A percentile compares a stretch with the other conserved stretches of the same genome.
Evolutionary conservation across 2,329 filamentous ascomycete genomes (phyloP).

Genomic region (Cladosporium oxysporum): DNA sequence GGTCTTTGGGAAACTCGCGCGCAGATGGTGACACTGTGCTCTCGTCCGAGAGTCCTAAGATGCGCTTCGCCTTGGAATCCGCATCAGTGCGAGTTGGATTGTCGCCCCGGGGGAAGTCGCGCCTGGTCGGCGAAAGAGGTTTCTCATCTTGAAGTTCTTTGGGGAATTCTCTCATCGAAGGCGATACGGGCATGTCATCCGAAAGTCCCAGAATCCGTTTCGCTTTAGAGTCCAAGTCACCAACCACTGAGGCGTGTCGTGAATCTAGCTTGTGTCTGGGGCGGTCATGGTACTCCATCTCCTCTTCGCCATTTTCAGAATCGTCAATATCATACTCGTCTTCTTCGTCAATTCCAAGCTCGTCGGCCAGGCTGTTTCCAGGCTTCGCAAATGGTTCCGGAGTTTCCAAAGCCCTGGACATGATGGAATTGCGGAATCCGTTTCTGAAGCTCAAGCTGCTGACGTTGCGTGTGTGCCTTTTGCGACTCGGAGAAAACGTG

Average conservation of each 20-base stretch:
- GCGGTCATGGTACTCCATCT: conserved; percentile 47
- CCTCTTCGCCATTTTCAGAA: conserved; percentile 59
- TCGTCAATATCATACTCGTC: conserved; percentile 62
- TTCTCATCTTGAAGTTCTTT: conserved; percentile 2
- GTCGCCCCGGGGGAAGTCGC: neutral
- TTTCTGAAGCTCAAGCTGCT: conserved; percentile 35
- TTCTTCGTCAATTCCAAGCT: conserved; percentile 83
- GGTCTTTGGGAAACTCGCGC: conserved; percentile 5
- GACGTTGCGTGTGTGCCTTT: conserved; percentile 35
- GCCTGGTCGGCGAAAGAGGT: neutral
- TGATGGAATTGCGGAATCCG: conserved; percentile 4
- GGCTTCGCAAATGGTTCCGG: conserved; percentile 59
- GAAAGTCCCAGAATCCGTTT: conserved; percentile 47
- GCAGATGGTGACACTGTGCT: neutral
- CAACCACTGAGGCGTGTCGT: conserved; percentile 39
- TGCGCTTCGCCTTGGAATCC: conserved; percentile 50
- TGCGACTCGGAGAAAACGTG: neutral
- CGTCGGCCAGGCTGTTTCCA: conserved; percentile 82
- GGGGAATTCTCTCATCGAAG: conserved; percentile 8
- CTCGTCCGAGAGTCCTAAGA: conserved; percentile 40
- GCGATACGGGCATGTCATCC: conserved; percentile 15
- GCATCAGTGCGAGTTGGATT: conserved; percentile 27
- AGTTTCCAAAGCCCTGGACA: conserved; percentile 30
- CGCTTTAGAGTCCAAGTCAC: conserved; percentile 46
- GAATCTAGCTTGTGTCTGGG: conserved; percentile 43